Evolutionary conservation across 768 basidiomycete species (phyloP), one percentile per base, ranked within the genome.

Genomic region (Mycena sanguinolenta): DNA sequence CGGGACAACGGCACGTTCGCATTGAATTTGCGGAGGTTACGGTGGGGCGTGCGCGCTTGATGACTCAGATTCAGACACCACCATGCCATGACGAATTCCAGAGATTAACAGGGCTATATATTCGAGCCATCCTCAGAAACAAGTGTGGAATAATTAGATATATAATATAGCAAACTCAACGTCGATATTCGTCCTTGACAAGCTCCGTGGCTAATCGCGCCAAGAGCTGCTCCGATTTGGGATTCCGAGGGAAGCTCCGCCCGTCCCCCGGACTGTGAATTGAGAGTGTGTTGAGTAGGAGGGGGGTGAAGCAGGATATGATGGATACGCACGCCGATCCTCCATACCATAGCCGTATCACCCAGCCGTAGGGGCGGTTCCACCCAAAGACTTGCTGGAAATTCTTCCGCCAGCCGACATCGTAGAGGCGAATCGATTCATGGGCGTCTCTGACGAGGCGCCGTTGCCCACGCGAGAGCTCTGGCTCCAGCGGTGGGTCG

Each of bases 391-490:
- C 89, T 76, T 93, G 91, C 21, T 76, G 81, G 87, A 91, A 90
- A 71, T 96, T 96, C 71, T 80, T 84, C 55, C 85, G 82, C 88
- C 89, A 92, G 14, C 95, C 94, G 7, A 96, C 72, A 75, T 95
- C 89, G 75, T 95, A 96, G 25, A 92, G 54, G 16, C 85, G 85
- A 32, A 95, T 85, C 36, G 84, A 76, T 3, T 85, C 79, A 70
- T 93, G 91, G 16, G 91, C 92, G 28, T 87, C 84, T 69, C 84
- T 88, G 0, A 95, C 91, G 2, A 91, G 83, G 52, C 84, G 79
- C 42, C 94, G 86, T 77, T 96, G 94, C 4, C 77, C 74, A 67
- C 83, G 88, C 0, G 89, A 89, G 3, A 96, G 83, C 67, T 94
- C 91, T 65, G 91, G 87, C 77, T 95, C 93, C 30, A 89, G 77